These are phyloP conservation scores for Nicotiana rustica DNA, from an alignment of 305 asterid genomes.

Conservation along the genomic window DNA sequence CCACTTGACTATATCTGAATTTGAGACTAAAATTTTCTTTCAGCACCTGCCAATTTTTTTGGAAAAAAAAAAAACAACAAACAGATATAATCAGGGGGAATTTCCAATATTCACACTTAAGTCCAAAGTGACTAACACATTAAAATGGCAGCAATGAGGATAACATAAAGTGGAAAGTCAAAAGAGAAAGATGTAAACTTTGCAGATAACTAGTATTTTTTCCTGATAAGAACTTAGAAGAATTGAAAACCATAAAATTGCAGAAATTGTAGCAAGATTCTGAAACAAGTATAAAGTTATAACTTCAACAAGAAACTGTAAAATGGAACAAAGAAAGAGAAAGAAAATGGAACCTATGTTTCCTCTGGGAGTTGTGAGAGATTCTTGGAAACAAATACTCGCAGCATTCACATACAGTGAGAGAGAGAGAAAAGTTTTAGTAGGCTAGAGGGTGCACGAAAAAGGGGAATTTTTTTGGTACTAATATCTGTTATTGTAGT, in stretches of 20 bases:
- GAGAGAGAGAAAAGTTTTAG: not conserved
- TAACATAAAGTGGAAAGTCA: not conserved
- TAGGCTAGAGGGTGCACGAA: not conserved
- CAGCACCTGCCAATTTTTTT: conserved; percentile 35
- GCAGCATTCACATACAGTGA: conserved; percentile 25
- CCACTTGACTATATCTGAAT: conserved; percentile 37
- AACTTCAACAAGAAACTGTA: not conserved
- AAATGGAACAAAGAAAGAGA: conserved; percentile 5
- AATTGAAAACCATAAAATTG: conserved; percentile 9
- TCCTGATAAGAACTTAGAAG: not conserved
- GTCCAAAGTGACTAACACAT: not conserved
- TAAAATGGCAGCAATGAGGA: not conserved
- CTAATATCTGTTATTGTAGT: not conserved
- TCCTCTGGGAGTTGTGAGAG: not conserved
- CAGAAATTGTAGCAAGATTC: conserved; percentile 13
- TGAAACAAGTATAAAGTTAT: not conserved
- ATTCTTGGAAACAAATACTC: conserved; percentile 4
- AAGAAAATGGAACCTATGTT: conserved; percentile 3
- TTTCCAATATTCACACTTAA: not conserved
- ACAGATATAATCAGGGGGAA: conserved; percentile 1
- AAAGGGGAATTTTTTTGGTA: not conserved
- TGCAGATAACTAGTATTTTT: not conserved
- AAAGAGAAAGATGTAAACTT: not conserved
- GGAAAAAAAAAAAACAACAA: not conserved
- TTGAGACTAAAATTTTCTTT: conserved; percentile 25